Base-by-base conservation (phyloP, 768 basidiomycete genomes). In the Tulasnella calospora region DNA sequence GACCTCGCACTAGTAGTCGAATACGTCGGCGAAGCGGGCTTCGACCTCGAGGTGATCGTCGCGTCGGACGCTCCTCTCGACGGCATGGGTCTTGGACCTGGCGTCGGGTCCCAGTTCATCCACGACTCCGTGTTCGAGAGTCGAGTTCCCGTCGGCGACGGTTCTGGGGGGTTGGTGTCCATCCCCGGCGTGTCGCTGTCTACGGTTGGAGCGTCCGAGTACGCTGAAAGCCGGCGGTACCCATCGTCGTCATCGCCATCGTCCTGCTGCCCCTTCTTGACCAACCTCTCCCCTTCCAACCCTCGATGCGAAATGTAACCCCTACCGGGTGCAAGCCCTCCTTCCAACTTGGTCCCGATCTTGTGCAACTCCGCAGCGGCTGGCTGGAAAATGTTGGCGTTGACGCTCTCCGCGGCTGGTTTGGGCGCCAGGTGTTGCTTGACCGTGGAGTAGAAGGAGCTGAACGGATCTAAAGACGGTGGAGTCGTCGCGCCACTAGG, bases 271-370 rank as follows among this genome's bases (percentile, higher is more conserved):
- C 57, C 67, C n/a, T n/a, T 71, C 40, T 71, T 78, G 12, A 78
- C 71, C 23, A 78, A 38, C 30, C 77, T 9, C 33, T 78, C 77
- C 27, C 77, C 77, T 17, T 70, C 77, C 10, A n/a, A n/a, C 13
- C 77, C 77, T 15, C 77, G 70, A n/a, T 78, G 77, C 41, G 70
- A 71, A 40, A 78, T 30, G 71, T 78, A 78, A 2, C 77, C 77
- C 8, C 77, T 36, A 0, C 69, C 69, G 19, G 77, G 77, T 4
- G 77, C 77, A 5, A 78, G 44, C 27, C 71, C 71, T 2, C 69
- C 69, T 47, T 78, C 77, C 30, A 69, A 38, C 21, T 78, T 78
- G 21, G 35, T 71, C 19, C 67, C 77, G 38, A 71, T 73, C 71
- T 78, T 78, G 27, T 71, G 38, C 61, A 75, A 30, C 41, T 75